Base-by-base conservation (phyloP, 352 stramenopile genomes). In the Pythium rhizo-oryzae region DNA sequence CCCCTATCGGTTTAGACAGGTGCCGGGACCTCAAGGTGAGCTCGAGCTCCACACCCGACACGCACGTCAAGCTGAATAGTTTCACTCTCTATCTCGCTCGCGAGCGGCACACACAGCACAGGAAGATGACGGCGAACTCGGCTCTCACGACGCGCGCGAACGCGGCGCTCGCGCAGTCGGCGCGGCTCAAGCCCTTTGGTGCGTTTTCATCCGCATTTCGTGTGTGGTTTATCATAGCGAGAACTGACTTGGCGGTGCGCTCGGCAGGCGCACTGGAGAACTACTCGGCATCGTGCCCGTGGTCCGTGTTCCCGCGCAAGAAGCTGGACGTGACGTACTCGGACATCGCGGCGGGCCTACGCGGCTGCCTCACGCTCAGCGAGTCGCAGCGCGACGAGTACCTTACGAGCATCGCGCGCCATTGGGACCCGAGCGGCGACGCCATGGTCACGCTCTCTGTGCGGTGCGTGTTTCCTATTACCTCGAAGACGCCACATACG, bases 281-380 rank as follows among this genome's bases (percentile, higher is more conserved):
- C 52, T 72, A 87, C 62, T 91, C 84, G 6, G 84, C 84, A 8
- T 57, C 75, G n/a, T 74, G 59, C 15, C 84, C 84, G 15, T 94
- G 86, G 86, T 79, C 84, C 39, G 79, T 94, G 59, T 92, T 94
- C 72, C 84, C 86, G 13, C 84, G 86, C 57, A 93, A 94, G 73
- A 90, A 90, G 69, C 69, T 94, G 59, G 86, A 94, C 59, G 83
- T 94, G 65, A 91, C 82, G 49, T 94, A 89, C 69, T 53, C 71
- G 4, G 84, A 94, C 72, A 85, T 94, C 46, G 75, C 69, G 8
- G 74, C 79, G 2, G 84, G 82, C 11, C 47, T 94, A 19, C 70
- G 69, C 12, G 76, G 73, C 21, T 93, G 86, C 71, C 63, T 92
- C 46, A 76, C 80, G 46, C 75, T 91, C 19, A 65, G 67, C 23